Evolutionary conservation across 2,329 filamentous ascomycete genomes (phyloP).

Genomic region (Nigrograna mackinnonii): DNA sequence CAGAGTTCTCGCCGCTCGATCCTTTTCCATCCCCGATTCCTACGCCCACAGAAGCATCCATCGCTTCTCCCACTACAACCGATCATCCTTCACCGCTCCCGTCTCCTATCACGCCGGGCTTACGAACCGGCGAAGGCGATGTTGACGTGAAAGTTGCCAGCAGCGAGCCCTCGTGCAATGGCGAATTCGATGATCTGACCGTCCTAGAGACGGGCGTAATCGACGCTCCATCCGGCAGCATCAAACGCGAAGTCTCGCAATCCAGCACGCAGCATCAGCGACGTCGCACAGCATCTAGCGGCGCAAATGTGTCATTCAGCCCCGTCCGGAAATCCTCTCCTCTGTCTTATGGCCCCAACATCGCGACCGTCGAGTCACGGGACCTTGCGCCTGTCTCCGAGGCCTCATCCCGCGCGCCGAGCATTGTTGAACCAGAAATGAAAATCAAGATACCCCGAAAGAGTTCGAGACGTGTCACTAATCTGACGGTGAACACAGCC

Average conservation of each 20-base stretch:
- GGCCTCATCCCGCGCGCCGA: conserved; percentile 23
- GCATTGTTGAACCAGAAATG: conserved; percentile 21
- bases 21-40: conserved; percentile 29
- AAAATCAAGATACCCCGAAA: conserved; percentile 19
- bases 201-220: conserved; percentile 26
- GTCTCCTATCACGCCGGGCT: conserved; percentile 39
- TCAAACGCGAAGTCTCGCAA: conserved; percentile 17
- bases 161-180: conserved; percentile 34
- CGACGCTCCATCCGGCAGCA: conserved; percentile 22
- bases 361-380: conserved; percentile 3
- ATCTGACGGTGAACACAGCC: neutral
- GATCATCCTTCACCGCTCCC: conserved; percentile 35
- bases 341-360: conserved; percentile 1
- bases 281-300: conserved; percentile 39
- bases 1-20: conserved; percentile 35
- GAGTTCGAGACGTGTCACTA: conserved; percentile 17
- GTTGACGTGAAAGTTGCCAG: conserved; percentile 39
- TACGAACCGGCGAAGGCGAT: conserved; percentile 26
- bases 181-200: conserved; percentile 30
- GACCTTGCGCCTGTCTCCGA: conserved; percentile 27
- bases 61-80: conserved; percentile 33
- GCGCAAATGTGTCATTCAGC: conserved; percentile 28
- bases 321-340: conserved; percentile 9
- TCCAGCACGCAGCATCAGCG: conserved; percentile 23
- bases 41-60: conserved; percentile 21